Conservation (phyloP, 129 eudicot genomes). For the Glebionis coronaria region DNA sequence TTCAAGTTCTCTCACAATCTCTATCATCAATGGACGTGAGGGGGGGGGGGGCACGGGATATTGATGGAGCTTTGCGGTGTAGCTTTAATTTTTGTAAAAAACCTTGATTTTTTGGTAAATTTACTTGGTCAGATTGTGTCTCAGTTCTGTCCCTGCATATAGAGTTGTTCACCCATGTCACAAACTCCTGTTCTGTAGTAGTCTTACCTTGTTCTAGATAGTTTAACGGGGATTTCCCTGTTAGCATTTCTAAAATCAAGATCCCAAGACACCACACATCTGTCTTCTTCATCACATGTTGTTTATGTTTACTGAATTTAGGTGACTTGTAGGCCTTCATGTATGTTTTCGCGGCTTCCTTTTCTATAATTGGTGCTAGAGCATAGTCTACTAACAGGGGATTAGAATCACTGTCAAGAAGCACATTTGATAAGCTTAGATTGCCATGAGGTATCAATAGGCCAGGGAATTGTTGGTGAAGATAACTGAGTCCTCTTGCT, state of each 20-base stretch:
- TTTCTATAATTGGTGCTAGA: conserved; percentile 42
- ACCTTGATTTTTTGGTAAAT: too few relatives aligned
- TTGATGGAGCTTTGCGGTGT: too few relatives aligned
- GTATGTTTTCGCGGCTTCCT: conserved; percentile 41
- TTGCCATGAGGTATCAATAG: conserved; percentile 64
- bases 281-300: conserved; percentile 42
- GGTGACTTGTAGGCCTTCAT: conserved; percentile 72
- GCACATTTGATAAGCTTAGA: conserved; percentile 63
- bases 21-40: too few relatives aligned
- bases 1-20: too few relatives aligned
- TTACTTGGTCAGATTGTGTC: too few relatives aligned
- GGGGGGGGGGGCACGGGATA: too few relatives aligned
- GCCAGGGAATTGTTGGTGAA: conserved; percentile 46
- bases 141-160: conserved; percentile 1
- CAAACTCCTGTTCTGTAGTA: conserved; percentile 38
- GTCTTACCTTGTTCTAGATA: conserved; percentile 45
- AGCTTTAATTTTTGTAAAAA: too few relatives aligned
- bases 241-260: conserved; percentile 48
- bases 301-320: conserved; percentile 38
- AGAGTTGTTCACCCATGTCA: conserved; percentile 47
- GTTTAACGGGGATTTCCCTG: conserved; percentile 50
- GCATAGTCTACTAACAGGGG: conserved; percentile 56
- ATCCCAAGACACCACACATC: conserved; percentile 71
- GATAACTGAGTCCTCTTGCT: conserved; percentile 51
- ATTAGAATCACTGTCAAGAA: conserved; percentile 35